Percentiles rank a stretch among this genome's conserved stretches.
phyloP scores from a whole-genome alignment of 164 flowering plant species.

The Stephania japonica region DNA sequence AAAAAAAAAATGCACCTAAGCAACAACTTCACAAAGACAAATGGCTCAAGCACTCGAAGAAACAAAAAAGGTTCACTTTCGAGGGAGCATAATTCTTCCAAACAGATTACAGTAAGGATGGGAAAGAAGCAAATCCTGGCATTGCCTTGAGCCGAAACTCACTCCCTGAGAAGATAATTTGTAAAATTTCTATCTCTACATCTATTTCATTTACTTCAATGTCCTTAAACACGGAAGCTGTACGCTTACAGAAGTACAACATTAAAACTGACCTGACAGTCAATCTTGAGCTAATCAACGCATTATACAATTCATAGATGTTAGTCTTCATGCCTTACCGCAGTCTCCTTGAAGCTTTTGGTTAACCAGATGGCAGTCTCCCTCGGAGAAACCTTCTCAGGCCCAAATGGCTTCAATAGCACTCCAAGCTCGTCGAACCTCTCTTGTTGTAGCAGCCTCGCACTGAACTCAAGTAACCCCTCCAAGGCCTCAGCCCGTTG shows the following conservation, averaged over 20 bases:
- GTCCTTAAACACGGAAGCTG: background rate
- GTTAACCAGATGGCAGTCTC: conserved; percentile 98
- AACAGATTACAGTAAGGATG: background rate
- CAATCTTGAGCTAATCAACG: conserved; percentile 1
- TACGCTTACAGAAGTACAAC: background rate
- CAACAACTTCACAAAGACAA: too few species aligned
- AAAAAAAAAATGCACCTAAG: too few species aligned
- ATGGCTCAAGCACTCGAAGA: too few species aligned
- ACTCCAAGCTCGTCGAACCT: conserved; percentile 87
- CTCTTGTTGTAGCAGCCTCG: conserved; percentile 72
- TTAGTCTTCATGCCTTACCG: conserved; percentile 16
- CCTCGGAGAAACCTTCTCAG: conserved; percentile 88
- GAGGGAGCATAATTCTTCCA: too few species aligned
- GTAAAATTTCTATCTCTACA: background rate
- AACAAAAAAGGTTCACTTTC: too few species aligned
- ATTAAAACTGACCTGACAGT: background rate
- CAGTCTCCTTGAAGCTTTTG: conserved; percentile 89
- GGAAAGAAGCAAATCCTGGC: background rate
- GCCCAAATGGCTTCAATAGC: conserved; percentile 90
- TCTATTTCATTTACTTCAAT: conserved; percentile 2
- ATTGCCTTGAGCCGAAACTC: background rate
- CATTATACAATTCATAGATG: background rate
- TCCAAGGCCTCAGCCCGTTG: conserved; percentile 97
- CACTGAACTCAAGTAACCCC: conserved; percentile 95
- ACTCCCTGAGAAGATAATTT: background rate